phyloP scores from a whole-genome alignment of 306 rosid genomes.

The Cucurbita pepo region DNA sequence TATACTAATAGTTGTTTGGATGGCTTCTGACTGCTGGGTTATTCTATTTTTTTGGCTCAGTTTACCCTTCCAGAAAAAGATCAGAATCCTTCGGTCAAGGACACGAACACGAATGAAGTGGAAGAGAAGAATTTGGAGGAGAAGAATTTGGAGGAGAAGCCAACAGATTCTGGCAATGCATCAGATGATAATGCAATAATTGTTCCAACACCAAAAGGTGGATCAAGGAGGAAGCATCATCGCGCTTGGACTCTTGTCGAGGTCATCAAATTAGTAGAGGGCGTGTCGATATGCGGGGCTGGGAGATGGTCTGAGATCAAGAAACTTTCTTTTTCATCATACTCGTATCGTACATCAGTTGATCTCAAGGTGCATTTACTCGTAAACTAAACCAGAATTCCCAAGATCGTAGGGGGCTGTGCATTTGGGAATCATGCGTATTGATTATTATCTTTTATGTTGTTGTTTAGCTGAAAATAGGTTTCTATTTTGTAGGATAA shows the following conservation, averaged over 20 bases:
- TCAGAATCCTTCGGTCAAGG: constrained; percentile 17
- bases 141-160: constrained; percentile 27
- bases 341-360: constrained; percentile 87
- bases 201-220: constrained; percentile 66
- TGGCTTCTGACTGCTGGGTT: not conserved
- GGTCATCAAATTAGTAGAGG: constrained; percentile 76
- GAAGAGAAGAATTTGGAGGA: constrained; percentile 19
- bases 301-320: constrained; percentile 99
- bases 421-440: not conserved
- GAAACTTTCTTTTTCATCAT: constrained; percentile 68
- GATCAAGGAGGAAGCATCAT: constrained; percentile 89
- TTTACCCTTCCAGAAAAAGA: constrained; percentile 36
- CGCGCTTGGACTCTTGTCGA: constrained; percentile 93
- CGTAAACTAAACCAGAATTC: not conserved
- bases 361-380: constrained; percentile 66
- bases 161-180: constrained; percentile 25
- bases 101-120: constrained; percentile 16
- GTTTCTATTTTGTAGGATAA: constrained; percentile 59
- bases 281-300: constrained; percentile 81
- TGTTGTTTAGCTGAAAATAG: not conserved
- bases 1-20: not conserved
- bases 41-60: not conserved
- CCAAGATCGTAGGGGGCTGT: not conserved
- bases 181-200: constrained; percentile 35
- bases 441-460: not conserved